phyloP scores from a whole-genome alignment of 176 grass and related monocot genomes.

The Secale cereale region DNA sequence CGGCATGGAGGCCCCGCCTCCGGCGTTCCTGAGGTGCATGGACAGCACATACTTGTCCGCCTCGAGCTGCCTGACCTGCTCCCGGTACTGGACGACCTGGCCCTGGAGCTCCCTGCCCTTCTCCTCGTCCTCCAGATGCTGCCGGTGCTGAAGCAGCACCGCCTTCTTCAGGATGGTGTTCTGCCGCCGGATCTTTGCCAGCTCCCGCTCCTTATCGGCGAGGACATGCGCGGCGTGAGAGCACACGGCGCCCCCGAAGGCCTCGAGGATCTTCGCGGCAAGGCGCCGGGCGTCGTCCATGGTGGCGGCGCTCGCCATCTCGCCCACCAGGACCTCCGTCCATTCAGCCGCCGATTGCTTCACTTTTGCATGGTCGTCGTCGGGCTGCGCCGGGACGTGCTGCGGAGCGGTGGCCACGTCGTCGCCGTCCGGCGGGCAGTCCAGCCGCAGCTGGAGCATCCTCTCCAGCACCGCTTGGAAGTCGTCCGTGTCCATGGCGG shows the following conservation, averaged over 20 bases:
- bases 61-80: conserved; percentile 13
- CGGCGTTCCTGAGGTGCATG: neutral
- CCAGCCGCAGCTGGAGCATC: neutral
- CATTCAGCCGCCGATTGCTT: neutral
- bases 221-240: neutral
- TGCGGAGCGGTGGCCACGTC: neutral
- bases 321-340: neutral
- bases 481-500: neutral
- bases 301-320: neutral
- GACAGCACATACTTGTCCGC: conserved; percentile 21
- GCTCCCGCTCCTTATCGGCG: neutral
- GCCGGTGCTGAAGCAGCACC: neutral
- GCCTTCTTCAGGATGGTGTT: conserved; percentile 18
- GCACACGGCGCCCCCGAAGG: neutral
- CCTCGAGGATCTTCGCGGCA: neutral
- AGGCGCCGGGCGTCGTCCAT: neutral
- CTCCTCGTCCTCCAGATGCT: neutral
- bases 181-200: neutral
- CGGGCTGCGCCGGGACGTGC: neutral
- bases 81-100: neutral
- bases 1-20: neutral
- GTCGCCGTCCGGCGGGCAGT: neutral
- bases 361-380: no score
- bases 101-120: neutral
- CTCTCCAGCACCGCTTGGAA: neutral